A percentile compares a stretch with the other conserved stretches of the same genome.
phyloP scores from a whole-genome alignment of 495 filamentous ascomycete genomes.

The Neurospora hispaniola region DNA sequence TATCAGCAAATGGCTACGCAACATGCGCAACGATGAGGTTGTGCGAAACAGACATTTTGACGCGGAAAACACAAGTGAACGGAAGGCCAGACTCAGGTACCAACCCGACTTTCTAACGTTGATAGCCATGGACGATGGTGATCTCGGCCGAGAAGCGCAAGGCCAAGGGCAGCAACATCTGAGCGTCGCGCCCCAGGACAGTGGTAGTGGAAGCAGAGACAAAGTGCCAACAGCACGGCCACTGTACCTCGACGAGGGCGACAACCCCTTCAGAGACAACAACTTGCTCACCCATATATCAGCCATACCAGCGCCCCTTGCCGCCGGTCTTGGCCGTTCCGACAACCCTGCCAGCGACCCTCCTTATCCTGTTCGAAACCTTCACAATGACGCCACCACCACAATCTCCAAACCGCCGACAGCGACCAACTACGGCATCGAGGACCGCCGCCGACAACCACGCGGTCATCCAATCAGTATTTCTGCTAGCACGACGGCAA shows the following conservation, averaged over 20 bases:
- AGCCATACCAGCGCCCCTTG: constrained; percentile 26
- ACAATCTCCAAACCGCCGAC: constrained; percentile 10
- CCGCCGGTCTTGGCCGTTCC: constrained; percentile 9
- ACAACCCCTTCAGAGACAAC: constrained; percentile 31
- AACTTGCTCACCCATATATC: constrained; percentile 30
- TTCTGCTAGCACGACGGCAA: constrained; percentile 9
- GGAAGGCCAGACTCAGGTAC: constrained; percentile 11
- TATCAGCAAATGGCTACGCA: constrained; percentile 25
- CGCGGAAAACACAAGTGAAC: constrained; percentile 14
- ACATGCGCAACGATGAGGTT: constrained; percentile 6
- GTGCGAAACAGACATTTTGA: constrained; percentile 5
- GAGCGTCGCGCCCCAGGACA: neutral
- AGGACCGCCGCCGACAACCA: constrained; percentile 26
- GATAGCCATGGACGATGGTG: constrained; percentile 25
- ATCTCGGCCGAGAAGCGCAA: constrained; percentile 24
- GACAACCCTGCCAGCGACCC: constrained; percentile 36
- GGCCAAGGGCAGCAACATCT: constrained; percentile 13
- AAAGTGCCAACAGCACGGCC: neutral
- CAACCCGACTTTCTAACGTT: constrained; percentile 34
- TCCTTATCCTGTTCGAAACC: constrained; percentile 17
- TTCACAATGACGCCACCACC: neutral
- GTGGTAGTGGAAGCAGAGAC: neutral
- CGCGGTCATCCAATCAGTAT: constrained; percentile 32
- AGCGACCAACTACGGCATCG: constrained; percentile 1
- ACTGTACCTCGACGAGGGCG: constrained; percentile 27